These are phyloP conservation scores for Pseudoneurospora amorphoporcata DNA, from an alignment of 495 filamentous ascomycete species.

Conservation along the genomic window DNA sequence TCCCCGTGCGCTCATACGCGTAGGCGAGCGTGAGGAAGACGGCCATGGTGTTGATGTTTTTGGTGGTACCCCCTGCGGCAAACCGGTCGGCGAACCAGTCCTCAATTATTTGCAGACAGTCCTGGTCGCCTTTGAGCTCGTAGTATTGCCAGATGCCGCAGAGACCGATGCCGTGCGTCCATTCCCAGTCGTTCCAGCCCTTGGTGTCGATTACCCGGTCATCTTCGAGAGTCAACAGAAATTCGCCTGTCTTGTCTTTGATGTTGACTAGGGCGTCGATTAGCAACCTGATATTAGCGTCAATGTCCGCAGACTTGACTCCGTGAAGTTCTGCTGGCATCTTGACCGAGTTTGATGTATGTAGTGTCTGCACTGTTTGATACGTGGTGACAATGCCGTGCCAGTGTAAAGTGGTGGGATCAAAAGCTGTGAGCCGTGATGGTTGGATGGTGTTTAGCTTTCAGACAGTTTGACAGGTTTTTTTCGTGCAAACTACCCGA, in stretches of 20 bases:
- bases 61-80: conserved; percentile 57
- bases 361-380: background rate
- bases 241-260: conserved; percentile 57
- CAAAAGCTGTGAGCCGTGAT: background rate
- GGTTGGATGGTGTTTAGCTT: background rate
- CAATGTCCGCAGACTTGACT: conserved; percentile 36
- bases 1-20: conserved; percentile 56
- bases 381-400: background rate
- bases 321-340: conserved; percentile 33
- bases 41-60: conserved; percentile 76
- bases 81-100: conserved; percentile 59
- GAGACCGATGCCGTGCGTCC: conserved; percentile 69
- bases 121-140: conserved; percentile 45
- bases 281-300: conserved; percentile 46
- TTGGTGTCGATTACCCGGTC: conserved; percentile 71
- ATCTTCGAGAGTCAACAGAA: conserved; percentile 53
- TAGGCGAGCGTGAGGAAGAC: conserved; percentile 61
- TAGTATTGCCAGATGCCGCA: conserved; percentile 75
- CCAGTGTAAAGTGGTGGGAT: background rate
- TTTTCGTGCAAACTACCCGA: background rate
- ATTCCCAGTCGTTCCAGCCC: conserved; percentile 70
- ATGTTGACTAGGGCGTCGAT: conserved; percentile 62
- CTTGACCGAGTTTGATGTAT: background rate
- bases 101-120: conserved; percentile 47
- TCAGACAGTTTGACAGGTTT: background rate